Base-by-base conservation (phyloP, 176 grass and related monocot species). In the Oryza australiensis region DNA sequence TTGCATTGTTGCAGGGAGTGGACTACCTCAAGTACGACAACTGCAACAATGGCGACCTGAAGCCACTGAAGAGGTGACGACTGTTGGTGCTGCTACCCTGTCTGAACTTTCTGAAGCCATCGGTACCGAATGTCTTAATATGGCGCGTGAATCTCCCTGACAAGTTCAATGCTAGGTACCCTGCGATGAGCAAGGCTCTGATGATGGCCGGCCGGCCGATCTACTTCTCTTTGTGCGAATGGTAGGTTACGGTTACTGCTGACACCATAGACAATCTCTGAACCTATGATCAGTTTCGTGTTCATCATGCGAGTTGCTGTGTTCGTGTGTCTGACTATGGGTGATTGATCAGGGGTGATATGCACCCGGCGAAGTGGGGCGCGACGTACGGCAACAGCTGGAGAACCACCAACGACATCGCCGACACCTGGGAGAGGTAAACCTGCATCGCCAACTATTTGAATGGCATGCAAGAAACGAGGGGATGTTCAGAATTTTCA, bases 21-120 rank as follows among this genome's bases (percentile, higher is more conserved):
- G 97, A 99, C 86, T 99, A 95, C 87, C 86, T 99, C 3, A 99
- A 95, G 89, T 94, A 99, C 51, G 96, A 95, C 73, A 99, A 99
- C 75, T 99, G 96, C 79, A 90, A 99, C 73, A 96, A 95, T 77
- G 94, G 86, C 28, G 86, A 91, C 73, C 20, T 79, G 55, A 94
- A 92, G 83, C 91, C 93, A 64, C 81, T 86, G 60, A 29, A 88
- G 64, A 87, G 96, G 94, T 96, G 84, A 59, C 7, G 81, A 59
- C 10, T 26, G 68, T 68, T 29, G n/a, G 27, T 45, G 7, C 60
- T 48, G 26, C 35, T 37, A 37, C 35, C 70, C 62, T 13, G 0
- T 73, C 27, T 70, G 10, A 55, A 20, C 27, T 33, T 60, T 60
- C 55, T 60, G 55, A 60, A 60, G 55, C 22, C 55, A 8, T 37